Evolutionary conservation across 2,329 filamentous ascomycete species (phyloP).

Genomic region (Epichloe uncinata): DNA sequence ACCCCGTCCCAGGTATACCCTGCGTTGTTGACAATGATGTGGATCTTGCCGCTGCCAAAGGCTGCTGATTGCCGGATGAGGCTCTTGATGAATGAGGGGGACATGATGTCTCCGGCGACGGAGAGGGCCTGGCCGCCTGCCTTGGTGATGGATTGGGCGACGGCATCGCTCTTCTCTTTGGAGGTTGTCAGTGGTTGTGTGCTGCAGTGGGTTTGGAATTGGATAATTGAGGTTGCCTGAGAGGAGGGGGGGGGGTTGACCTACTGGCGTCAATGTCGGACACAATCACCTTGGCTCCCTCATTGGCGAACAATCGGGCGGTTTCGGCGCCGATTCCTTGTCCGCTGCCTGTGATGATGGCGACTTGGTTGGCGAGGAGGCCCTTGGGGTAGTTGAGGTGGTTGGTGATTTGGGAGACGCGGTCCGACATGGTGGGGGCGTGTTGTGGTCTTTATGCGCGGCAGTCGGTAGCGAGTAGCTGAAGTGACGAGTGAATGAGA

Average conservation of each 20-base stretch:
- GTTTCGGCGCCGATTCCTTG: conserved; percentile 83
- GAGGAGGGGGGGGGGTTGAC: conserved; percentile 10
- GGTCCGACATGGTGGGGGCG: conserved; percentile 32
- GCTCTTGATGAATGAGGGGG: conserved; percentile 53
- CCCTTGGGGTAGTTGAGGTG: conserved; percentile 77
- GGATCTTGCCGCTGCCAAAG: conserved; percentile 77
- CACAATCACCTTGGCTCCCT: conserved; percentile 74
- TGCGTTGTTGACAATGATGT: conserved; percentile 85
- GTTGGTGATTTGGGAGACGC: conserved; percentile 56
- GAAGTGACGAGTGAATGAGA: not conserved
- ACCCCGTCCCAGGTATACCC: conserved; percentile 90
- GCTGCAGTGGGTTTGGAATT: no score
- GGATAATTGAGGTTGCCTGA: not conserved
- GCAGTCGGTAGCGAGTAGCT: no score
- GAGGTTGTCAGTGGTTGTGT: not conserved
- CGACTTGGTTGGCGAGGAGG: conserved; percentile 64
- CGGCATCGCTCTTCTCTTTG: conserved; percentile 46
- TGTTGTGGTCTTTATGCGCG: not conserved
- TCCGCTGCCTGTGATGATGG: conserved; percentile 76
- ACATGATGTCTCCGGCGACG: conserved; percentile 64
- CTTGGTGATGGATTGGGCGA: conserved; percentile 57
- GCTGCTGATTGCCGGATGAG: conserved; percentile 65
- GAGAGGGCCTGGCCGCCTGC: conserved; percentile 55
- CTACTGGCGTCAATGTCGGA: conserved; percentile 67
- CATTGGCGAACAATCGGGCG: conserved; percentile 70